Conservation (phyloP, 2,329 filamentous ascomycete genomes). For the Aspergillus terreus region DNA sequence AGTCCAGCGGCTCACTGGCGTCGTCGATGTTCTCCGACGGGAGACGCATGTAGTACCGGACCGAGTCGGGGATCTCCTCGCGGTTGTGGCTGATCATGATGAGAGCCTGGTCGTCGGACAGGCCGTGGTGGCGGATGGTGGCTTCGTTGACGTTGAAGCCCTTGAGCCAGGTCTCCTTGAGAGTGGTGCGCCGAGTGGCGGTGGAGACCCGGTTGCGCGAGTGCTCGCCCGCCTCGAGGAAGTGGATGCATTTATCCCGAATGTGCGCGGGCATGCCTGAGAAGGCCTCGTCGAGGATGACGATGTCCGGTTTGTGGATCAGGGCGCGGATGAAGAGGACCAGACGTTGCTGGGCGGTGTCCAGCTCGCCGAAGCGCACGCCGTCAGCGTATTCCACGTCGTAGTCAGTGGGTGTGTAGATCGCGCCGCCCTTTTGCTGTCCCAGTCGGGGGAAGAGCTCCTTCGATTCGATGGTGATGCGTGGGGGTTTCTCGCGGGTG, state of each 20-base stretch:
- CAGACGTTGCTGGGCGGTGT: constrained; percentile 62
- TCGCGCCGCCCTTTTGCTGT: neutral
- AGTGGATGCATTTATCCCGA: constrained; percentile 81
- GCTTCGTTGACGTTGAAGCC: constrained; percentile 6
- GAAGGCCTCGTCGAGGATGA: constrained; percentile 84
- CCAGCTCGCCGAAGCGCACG: constrained; percentile 65
- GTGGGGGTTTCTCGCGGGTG: constrained; percentile 13
- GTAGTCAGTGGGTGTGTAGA: constrained; percentile 16
- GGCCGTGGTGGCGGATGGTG: constrained; percentile 43
- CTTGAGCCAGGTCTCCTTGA: constrained; percentile 10
- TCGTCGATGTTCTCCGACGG: constrained; percentile 44
- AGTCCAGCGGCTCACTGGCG: constrained; percentile 23
- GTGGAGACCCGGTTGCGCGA: constrained; percentile 37
- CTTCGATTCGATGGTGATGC: neutral
- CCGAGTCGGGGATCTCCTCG: constrained; percentile 81
- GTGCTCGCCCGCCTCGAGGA: constrained; percentile 64
- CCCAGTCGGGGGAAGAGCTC: constrained; percentile 18
- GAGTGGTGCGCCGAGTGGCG: constrained; percentile 7
- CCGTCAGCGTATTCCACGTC: constrained; percentile 67
- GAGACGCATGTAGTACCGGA: constrained; percentile 81
- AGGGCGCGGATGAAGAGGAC: constrained; percentile 78
- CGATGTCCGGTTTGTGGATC: constrained; percentile 74
- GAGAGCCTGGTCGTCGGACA: constrained; percentile 71
- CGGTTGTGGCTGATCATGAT: constrained; percentile 89
- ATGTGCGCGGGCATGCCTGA: constrained; percentile 78